Base-by-base conservation (phyloP, 495 filamentous ascomycete genomes). In the Ramalina intermedia region DNA sequence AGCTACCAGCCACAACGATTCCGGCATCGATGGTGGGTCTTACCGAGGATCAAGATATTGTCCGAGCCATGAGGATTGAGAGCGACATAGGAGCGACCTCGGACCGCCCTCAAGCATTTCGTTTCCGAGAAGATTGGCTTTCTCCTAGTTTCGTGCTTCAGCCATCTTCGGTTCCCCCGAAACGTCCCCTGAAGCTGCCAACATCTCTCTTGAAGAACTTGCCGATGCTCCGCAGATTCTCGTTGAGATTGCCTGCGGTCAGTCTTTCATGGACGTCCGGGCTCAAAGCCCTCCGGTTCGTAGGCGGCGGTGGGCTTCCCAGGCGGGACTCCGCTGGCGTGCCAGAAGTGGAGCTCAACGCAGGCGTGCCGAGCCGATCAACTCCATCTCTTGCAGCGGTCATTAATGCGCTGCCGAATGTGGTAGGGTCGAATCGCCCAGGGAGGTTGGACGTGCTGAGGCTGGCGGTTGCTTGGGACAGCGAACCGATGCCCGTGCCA, bases 171-270 rank as follows among this genome's bases (percentile, higher is more conserved):
- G 41, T 46, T 50, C n/a, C 14, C 1, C 73, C 76, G 64, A 91
- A 88, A 52, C 85, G 67, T 9, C 82, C 77, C 9, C 85, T 82
- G 63, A 96, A 79, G 3, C 82, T 81, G 36, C 86, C 84, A 27
- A 90, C 75, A 68, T 98, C 91, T 47, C 90, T 66, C 43, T 82
- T 78, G 68, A 98, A 96, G 66, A 98, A 94, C 65, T 91, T 95
- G 3, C 91, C 91, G 61, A 98, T 83, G 63, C 84, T 94, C 72
- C 83, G 87, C 64, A 94, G 58, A 63, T 95, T 95, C 66, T 93
- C 87, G 57, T 94, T 90, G 47, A 94, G 70, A 37, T 82, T 83
- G 4, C 69, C 73, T 6, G 73, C 64, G 17, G 71, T 64, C 48
- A 58, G 52, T 7, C 56, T 64, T 39, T 62, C 68, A 33, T 64